These are phyloP conservation scores for Furcasterigmium sp. DNA, from an alignment of 2,329 filamentous ascomycete species.

Conservation along the genomic window DNA sequence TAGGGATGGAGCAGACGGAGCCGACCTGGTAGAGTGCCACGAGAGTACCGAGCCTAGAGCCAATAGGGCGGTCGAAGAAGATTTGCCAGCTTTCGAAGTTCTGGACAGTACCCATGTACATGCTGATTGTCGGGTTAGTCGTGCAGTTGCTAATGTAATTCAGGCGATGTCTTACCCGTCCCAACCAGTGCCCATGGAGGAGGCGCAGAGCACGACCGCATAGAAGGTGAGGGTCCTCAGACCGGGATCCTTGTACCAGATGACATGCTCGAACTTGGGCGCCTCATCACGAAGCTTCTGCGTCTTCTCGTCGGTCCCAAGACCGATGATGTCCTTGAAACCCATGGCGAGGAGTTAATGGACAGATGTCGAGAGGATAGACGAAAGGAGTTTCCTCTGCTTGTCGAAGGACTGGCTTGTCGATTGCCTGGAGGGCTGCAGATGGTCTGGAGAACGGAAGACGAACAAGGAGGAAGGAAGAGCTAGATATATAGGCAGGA, in stretches of 20 bases:
- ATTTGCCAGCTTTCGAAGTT: slow-evolving; percentile 6
- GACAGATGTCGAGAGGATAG: not conserved
- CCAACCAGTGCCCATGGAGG: slow-evolving; percentile 50
- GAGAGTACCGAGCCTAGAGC: slow-evolving; percentile 21
- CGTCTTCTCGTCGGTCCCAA: not conserved
- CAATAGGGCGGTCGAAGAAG: slow-evolving; percentile 23
- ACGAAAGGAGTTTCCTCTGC: not conserved
- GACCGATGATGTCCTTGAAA: slow-evolving; percentile 1
- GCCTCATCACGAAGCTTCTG: slow-evolving; percentile 30
- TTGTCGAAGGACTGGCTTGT: not conserved
- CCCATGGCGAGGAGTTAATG: not conserved
- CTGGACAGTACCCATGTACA: slow-evolving; percentile 3
- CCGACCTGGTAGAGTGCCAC: slow-evolving; percentile 42
- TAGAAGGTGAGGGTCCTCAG: slow-evolving; percentile 50
- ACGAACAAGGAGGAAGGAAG: not conserved
- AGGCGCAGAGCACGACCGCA: slow-evolving; percentile 43
- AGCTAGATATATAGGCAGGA: not conserved
- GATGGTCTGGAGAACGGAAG: not conserved
- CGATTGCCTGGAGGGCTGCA: not conserved
- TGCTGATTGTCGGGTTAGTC: not conserved
- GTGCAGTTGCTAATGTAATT: not conserved
- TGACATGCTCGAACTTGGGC: slow-evolving; percentile 40
- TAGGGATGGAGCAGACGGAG: slow-evolving; percentile 28
- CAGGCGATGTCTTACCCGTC: slow-evolving; percentile 36
- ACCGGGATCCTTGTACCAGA: slow-evolving; percentile 48